phyloP scores from a whole-genome alignment of 2,329 filamentous ascomycete species.

The Periglandula ipomoeae region DNA sequence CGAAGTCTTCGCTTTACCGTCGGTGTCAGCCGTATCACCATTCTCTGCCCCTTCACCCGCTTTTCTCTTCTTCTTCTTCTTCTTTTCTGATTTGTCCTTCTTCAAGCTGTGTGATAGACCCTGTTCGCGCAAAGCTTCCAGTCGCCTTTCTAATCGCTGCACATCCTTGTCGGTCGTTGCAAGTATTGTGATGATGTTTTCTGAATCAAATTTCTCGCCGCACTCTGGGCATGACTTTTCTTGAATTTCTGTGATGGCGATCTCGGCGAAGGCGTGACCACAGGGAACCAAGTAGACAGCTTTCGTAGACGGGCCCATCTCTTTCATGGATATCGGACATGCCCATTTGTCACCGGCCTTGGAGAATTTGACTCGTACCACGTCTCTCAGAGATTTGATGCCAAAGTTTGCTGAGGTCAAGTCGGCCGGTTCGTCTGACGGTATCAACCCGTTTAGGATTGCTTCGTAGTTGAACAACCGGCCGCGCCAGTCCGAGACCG shows the following conservation, averaged over 20 bases:
- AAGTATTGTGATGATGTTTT: conserved; percentile 77
- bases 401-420: conserved; percentile 37
- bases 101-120: conserved; percentile 83
- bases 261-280: conserved; percentile 87
- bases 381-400: conserved; percentile 77
- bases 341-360: conserved; percentile 51
- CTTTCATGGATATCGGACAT: conserved; percentile 82
- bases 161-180: conserved; percentile 64
- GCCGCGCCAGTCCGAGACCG: conserved; percentile 78
- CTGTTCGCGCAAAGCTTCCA: conserved; percentile 58
- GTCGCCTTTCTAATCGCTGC: conserved; percentile 53
- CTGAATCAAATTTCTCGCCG: conserved; percentile 59
- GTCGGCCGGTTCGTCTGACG: conserved; percentile 49
- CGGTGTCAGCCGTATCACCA: conserved; percentile 41
- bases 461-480: conserved; percentile 93
- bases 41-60: conserved; percentile 26
- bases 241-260: conserved; percentile 70
- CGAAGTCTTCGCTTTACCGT: conserved; percentile 18
- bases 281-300: conserved; percentile 89
- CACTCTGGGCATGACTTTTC: conserved; percentile 62
- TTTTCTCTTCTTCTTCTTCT: conserved; percentile 57
- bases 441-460: conserved; percentile 54
- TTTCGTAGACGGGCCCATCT: conserved; percentile 68
- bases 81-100: conserved; percentile 57
- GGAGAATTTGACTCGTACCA: conserved; percentile 73